Evolutionary conservation across 257 asterid genomes (phyloP).

Genomic region (Asclepias syriaca): DNA sequence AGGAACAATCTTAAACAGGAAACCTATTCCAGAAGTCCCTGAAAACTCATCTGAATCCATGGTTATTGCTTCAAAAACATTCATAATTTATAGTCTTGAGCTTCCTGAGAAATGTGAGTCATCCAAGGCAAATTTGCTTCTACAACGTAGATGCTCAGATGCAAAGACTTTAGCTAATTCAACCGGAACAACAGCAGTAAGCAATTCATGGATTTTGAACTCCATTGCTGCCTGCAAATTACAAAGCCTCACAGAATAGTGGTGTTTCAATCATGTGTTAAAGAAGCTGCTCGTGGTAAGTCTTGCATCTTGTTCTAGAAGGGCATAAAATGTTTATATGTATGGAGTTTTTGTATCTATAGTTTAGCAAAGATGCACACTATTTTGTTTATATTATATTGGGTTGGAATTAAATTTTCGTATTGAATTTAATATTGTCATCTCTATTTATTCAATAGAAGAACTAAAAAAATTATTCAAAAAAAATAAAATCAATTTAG

Average conservation of each 20-base stretch:
- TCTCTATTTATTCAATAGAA: no score
- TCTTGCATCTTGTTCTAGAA: neutral
- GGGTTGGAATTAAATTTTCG: no score
- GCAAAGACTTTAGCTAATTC: conserved; percentile 65
- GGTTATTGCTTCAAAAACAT: conserved; percentile 19
- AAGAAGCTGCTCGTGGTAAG: neutral
- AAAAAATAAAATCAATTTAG: no score
- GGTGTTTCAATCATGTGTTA: neutral
- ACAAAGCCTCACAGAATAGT: conserved; percentile 27
- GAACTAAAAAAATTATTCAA: no score
- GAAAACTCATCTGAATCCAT: conserved; percentile 18
- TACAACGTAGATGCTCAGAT: conserved; percentile 31
- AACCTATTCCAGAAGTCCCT: conserved; percentile 52
- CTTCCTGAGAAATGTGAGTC: conserved; percentile 42
- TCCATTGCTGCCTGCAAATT: conserved; percentile 65
- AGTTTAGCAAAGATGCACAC: no score
- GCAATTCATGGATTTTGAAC: conserved; percentile 75
- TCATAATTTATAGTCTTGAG: conserved; percentile 57
- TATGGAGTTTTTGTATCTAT: no score
- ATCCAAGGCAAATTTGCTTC: conserved; percentile 23
- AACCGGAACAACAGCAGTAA: conserved; percentile 53
- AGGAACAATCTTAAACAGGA: conserved; percentile 69
- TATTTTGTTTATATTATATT: no score
- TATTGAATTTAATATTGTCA: no score
- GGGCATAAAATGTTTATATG: neutral